Evolutionary conservation across 768 basidiomycete genomes (phyloP).

Genomic region (Panus rudis): DNA sequence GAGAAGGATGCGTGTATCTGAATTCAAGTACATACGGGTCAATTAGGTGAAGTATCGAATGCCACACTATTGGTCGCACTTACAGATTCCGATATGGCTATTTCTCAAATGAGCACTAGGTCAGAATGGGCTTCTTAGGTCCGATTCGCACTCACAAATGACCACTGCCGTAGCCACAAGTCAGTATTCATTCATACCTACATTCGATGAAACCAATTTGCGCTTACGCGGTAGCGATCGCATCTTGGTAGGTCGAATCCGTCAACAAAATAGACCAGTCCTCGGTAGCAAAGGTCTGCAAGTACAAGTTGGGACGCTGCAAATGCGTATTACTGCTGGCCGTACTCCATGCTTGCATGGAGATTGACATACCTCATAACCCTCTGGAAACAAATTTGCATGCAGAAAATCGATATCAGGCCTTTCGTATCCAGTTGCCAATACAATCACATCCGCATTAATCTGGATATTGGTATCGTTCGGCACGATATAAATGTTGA

Average conservation of each 20-base stretch:
- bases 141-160: slow-evolving; percentile 31
- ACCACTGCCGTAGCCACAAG: slow-evolving; percentile 20
- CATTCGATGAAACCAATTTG: slow-evolving; percentile 10
- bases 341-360: background rate
- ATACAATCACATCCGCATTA: slow-evolving; percentile 39
- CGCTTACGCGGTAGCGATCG: slow-evolving; percentile 37
- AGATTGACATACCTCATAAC: slow-evolving; percentile 30
- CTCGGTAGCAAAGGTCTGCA: slow-evolving; percentile 50
- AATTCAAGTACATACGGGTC: no score
- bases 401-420: slow-evolving; percentile 40
- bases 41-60: no score
- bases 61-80: no score
- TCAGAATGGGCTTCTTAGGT: background rate
- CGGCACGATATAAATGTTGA: background rate
- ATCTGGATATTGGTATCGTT: slow-evolving; percentile 25
- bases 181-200: background rate
- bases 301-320: slow-evolving; percentile 42
- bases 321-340: background rate
- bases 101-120: background rate
- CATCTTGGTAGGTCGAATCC: slow-evolving; percentile 43
- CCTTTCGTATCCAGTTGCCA: slow-evolving; percentile 48
- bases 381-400: slow-evolving; percentile 42
- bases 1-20: slow-evolving; percentile 43
- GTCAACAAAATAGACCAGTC: slow-evolving; percentile 47
- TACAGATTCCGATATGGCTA: slow-evolving; percentile 51